These are phyloP conservation scores for Gilbertella persicaria DNA, from an alignment of 371 early-diverging fungal species.

Conservation along the genomic window DNA sequence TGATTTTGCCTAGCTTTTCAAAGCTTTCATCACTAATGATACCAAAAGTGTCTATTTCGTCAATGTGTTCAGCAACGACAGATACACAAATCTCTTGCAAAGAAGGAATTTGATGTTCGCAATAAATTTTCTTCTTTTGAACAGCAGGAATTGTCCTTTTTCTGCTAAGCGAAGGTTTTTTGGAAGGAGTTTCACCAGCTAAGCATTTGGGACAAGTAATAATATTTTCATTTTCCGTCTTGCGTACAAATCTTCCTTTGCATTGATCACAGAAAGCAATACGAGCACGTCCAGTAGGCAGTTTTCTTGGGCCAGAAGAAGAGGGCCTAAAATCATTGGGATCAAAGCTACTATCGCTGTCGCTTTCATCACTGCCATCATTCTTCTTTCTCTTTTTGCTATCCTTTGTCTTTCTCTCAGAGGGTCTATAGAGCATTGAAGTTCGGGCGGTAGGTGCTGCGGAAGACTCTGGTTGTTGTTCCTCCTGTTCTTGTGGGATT, in stretches of 20 bases:
- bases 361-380: slow-evolving; percentile 33
- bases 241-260: slow-evolving; percentile 55
- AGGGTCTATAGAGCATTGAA: not conserved
- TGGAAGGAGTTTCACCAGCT: slow-evolving; percentile 16
- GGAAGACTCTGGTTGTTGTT: slow-evolving; percentile 16
- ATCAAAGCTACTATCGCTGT: slow-evolving; percentile 31
- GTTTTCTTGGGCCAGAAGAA: slow-evolving; percentile 32
- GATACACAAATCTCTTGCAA: slow-evolving; percentile 70
- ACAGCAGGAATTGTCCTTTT: slow-evolving; percentile 10
- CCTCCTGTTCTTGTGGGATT: not conserved
- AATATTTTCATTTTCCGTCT: slow-evolving; percentile 22
- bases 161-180: slow-evolving; percentile 30
- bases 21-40: slow-evolving; percentile 70
- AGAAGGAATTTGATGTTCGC: slow-evolving; percentile 32
- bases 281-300: slow-evolving; percentile 34
- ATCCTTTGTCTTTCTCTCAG: slow-evolving; percentile 24
- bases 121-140: slow-evolving; percentile 20
- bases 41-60: slow-evolving; percentile 81
- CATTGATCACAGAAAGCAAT: slow-evolving; percentile 66
- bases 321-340: slow-evolving; percentile 30
- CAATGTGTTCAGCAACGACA: slow-evolving; percentile 73
- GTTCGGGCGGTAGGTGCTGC: slow-evolving; percentile 17
- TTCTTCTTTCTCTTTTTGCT: slow-evolving; percentile 30
- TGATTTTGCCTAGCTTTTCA: slow-evolving; percentile 77
- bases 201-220: slow-evolving; percentile 57